phyloP scores from a whole-genome alignment of 371 early-diverging fungal genomes.

The Sporodiniella umbellata region DNA sequence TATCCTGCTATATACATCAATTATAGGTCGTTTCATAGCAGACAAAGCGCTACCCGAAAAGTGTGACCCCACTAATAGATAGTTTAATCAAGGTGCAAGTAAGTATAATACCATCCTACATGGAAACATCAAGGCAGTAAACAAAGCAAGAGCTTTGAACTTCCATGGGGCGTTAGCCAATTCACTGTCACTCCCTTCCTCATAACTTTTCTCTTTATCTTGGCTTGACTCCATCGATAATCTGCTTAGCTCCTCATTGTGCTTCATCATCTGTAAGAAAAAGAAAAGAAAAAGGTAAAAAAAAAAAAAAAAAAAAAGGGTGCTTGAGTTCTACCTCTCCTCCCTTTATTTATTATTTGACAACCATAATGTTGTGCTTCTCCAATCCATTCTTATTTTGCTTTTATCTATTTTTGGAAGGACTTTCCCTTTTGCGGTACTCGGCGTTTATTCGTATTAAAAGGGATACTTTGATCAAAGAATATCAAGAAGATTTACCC shows the following conservation, averaged over 20 bases:
- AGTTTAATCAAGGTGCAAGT: neutral
- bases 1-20: conserved; percentile 12
- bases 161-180: conserved; percentile 36
- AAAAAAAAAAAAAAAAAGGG: neutral
- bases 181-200: conserved; percentile 22
- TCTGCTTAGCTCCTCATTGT: conserved; percentile 1
- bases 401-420: neutral
- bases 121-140: conserved; percentile 28
- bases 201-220: neutral
- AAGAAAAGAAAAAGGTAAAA: neutral
- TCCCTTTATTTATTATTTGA: neutral
- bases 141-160: conserved; percentile 25
- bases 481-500: too few relatives aligned
- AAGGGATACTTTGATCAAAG: too few relatives aligned
- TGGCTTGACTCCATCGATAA: neutral
- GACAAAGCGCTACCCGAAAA: conserved; percentile 35
- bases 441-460: too few relatives aligned
- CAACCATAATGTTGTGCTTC: neutral
- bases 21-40: conserved; percentile 38
- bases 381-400: neutral
- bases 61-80: conserved; percentile 32
- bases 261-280: conserved; percentile 1
- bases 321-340: neutral
- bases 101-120: conserved; percentile 9
- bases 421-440: too few relatives aligned